phyloP scores from a whole-genome alignment of 2,329 filamentous ascomycete species.

The Laburnicola sp. region DNA sequence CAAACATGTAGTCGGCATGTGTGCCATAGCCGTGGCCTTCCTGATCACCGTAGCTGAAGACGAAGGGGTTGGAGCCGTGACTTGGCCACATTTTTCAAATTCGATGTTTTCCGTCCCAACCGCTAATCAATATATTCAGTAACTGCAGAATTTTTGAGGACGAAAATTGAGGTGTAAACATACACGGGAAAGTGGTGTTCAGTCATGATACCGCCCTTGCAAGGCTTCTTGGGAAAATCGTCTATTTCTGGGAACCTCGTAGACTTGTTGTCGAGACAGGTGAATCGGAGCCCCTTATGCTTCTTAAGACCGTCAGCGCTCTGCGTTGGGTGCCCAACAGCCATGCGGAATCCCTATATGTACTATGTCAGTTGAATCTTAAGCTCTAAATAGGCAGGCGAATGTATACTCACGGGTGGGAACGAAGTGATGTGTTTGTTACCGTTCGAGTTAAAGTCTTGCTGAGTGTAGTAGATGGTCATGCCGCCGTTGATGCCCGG shows the following conservation, averaged over 20 bases:
- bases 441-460: constrained; percentile 34
- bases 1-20: constrained; percentile 45
- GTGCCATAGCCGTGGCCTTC: constrained; percentile 18
- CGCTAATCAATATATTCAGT: constrained; percentile 5
- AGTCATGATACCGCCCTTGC: constrained; percentile 20
- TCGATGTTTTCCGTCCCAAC: constrained; percentile 51
- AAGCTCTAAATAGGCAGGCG: not conserved
- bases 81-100: constrained; percentile 20
- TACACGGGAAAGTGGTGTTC: constrained; percentile 18
- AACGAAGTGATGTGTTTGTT: constrained; percentile 19
- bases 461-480: constrained; percentile 25
- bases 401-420: constrained; percentile 12
- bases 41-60: constrained; percentile 14
- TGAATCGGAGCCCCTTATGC: constrained; percentile 17
- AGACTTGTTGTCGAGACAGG: constrained; percentile 15
- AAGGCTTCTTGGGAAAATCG: constrained; percentile 19
- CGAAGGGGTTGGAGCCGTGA: constrained; percentile 17
- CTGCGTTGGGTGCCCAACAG: constrained; percentile 28
- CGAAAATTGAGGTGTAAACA: not conserved
- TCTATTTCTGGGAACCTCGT: constrained; percentile 21
- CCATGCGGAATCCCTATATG: constrained; percentile 22
- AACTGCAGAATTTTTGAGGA: not conserved
- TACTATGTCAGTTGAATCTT: not conserved
- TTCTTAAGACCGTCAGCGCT: constrained; percentile 22
- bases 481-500: constrained; percentile 17